Conservation (phyloP, 1,284 basidiomycete species). For the Apiotrichum akiyoshidainum region DNA sequence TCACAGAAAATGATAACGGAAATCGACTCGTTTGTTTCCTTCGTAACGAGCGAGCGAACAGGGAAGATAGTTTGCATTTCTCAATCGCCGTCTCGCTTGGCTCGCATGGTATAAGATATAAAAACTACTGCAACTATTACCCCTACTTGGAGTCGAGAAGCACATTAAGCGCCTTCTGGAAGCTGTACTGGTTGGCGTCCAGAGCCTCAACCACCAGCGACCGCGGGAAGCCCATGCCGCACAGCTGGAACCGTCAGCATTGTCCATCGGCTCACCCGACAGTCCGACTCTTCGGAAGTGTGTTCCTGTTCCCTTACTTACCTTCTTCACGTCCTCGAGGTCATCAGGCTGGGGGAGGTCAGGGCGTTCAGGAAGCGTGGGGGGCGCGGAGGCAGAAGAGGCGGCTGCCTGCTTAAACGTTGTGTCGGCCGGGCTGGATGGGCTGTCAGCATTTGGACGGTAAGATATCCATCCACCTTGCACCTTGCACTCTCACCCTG, state of each 20-base stretch:
- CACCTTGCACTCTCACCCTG: constrained; percentile 7
- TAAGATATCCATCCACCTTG: no score
- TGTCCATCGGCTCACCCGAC: neutral
- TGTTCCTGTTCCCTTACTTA: constrained; percentile 18
- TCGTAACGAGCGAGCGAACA: no score
- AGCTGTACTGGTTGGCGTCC: constrained; percentile 50
- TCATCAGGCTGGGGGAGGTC: constrained; percentile 45
- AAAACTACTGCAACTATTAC: neutral
- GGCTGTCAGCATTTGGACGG: neutral
- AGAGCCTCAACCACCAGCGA: constrained; percentile 45
- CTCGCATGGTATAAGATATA: no score
- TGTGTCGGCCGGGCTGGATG: neutral
- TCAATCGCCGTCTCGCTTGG: neutral
- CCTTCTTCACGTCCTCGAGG: constrained; percentile 51
- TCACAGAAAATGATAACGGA: no score
- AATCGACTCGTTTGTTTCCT: no score
- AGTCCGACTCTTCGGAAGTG: no score
- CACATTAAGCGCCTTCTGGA: constrained; percentile 51
- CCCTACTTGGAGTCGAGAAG: constrained; percentile 26
- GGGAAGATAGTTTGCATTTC: neutral
- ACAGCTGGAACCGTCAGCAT: constrained; percentile 33
- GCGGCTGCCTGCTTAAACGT: neutral
- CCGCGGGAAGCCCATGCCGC: constrained; percentile 49
- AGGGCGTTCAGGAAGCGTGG: constrained; percentile 36
- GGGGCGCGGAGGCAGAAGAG: constrained; percentile 10